Conservation (phyloP, 768 basidiomycete genomes). For the Pilatotrama ljubarskyi region DNA sequence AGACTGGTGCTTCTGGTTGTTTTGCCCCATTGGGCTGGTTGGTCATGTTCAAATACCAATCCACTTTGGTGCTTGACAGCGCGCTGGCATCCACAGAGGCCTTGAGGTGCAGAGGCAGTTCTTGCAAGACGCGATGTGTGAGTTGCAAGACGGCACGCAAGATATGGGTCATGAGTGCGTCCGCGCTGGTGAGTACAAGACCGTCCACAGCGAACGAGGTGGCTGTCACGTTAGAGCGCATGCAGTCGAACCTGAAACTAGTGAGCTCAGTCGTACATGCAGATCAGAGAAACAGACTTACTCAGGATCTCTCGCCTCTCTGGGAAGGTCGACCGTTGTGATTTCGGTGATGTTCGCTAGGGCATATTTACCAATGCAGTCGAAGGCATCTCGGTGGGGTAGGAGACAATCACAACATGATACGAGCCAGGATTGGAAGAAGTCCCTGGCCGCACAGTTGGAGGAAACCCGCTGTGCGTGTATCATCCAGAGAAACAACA, state of each 20-base stretch:
- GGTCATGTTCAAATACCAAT: no score
- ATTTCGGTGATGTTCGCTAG: background rate
- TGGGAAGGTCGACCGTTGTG: background rate
- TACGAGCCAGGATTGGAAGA: background rate
- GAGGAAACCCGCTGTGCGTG: background rate
- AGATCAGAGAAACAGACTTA: background rate
- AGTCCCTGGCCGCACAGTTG: background rate
- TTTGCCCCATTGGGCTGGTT: no score
- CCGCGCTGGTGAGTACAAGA: background rate
- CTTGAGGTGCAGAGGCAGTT: no score
- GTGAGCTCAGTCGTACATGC: background rate
- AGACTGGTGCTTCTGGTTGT: no score
- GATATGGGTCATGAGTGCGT: no score
- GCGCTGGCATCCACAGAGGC: no score
- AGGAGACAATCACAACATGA: background rate
- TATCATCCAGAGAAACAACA: background rate
- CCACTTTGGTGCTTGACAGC: no score
- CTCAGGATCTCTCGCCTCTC: background rate
- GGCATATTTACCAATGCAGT: background rate
- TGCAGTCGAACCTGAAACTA: background rate
- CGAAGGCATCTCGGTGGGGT: background rate
- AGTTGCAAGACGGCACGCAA: no score
- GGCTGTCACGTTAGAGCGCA: background rate
- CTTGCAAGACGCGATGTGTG: no score
- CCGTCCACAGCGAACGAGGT: background rate